These are phyloP conservation scores for Venturia pyrina DNA, from an alignment of 2,329 filamentous ascomycete species.

Conservation along the genomic window DNA sequence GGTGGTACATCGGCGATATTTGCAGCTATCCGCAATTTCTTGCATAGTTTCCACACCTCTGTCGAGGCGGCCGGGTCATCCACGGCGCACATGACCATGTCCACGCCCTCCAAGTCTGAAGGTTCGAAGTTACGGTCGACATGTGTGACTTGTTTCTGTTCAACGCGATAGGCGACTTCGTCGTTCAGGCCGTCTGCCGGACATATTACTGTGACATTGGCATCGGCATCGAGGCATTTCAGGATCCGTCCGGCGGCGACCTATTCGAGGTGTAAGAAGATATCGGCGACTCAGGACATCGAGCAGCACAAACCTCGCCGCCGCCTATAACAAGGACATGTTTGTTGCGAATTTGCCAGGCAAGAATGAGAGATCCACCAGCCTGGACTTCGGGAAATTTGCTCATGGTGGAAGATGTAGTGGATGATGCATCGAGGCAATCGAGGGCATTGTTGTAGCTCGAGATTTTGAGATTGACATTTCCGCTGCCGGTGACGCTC, in stretches of 20 bases:
- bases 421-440: neutral
- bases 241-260: slow-evolving; percentile 92
- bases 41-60: slow-evolving; percentile 87
- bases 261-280: slow-evolving; percentile 38
- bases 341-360: slow-evolving; percentile 90
- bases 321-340: slow-evolving; percentile 87
- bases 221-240: slow-evolving; percentile 90
- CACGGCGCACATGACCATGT: slow-evolving; percentile 88
- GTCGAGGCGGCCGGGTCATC: slow-evolving; percentile 90
- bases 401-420: slow-evolving; percentile 6
- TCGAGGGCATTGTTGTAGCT: neutral
- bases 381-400: slow-evolving; percentile 73
- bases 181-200: slow-evolving; percentile 72
- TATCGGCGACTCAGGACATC: neutral
- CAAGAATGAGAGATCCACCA: slow-evolving; percentile 85
- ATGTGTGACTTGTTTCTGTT: slow-evolving; percentile 59
- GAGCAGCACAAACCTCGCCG: slow-evolving; percentile 59
- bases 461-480: neutral
- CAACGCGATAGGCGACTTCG: slow-evolving; percentile 76
- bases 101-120: slow-evolving; percentile 63
- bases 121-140: slow-evolving; percentile 77
- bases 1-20: slow-evolving; percentile 96
- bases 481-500: neutral
- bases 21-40: slow-evolving; percentile 69
- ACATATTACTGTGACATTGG: slow-evolving; percentile 75